A percentile compares a stretch with the other conserved stretches of the same genome.
Evolutionary conservation across 352 stramenopile species (phyloP).

Genomic region (Phytophthora pini): DNA sequence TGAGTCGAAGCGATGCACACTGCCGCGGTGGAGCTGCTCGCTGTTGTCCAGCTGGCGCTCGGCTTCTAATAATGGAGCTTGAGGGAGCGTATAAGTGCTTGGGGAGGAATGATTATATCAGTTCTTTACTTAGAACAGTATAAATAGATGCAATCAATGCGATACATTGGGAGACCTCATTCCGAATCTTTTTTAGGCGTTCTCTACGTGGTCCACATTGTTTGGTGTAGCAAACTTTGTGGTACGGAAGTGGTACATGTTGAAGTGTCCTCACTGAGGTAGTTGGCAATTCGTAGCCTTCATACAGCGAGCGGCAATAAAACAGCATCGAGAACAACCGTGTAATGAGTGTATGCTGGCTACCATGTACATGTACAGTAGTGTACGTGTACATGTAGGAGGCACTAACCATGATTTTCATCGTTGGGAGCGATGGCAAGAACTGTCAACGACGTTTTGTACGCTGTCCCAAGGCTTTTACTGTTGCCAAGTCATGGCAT

Average conservation of each 20-base stretch:
- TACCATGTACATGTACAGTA: too few relatives aligned
- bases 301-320: too few relatives aligned
- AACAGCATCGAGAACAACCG: too few relatives aligned
- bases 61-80: constrained; percentile 29
- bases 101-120: constrained; percentile 9
- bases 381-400: too few relatives aligned
- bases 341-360: too few relatives aligned
- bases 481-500: too few relatives aligned
- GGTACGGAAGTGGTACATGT: neutral
- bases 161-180: neutral
- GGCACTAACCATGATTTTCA: too few relatives aligned
- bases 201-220: constrained; percentile 2
- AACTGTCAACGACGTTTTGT: too few relatives aligned
- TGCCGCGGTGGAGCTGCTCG: constrained; percentile 5
- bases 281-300: too few relatives aligned
- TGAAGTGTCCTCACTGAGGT: neutral
- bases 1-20: constrained; percentile 26
- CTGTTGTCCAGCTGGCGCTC: constrained; percentile 12
- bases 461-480: too few relatives aligned
- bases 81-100: constrained; percentile 19
- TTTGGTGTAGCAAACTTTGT: neutral
- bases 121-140: neutral
- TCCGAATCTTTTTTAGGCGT: constrained; percentile 30
- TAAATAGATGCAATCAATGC: constrained; percentile 18
- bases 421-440: too few relatives aligned